A percentile compares a stretch with the other conserved stretches of the same genome.
These are phyloP conservation scores for Ceratobasidium sp. DNA, from an alignment of 1,284 basidiomycete genomes.

Conservation along the genomic window DNA sequence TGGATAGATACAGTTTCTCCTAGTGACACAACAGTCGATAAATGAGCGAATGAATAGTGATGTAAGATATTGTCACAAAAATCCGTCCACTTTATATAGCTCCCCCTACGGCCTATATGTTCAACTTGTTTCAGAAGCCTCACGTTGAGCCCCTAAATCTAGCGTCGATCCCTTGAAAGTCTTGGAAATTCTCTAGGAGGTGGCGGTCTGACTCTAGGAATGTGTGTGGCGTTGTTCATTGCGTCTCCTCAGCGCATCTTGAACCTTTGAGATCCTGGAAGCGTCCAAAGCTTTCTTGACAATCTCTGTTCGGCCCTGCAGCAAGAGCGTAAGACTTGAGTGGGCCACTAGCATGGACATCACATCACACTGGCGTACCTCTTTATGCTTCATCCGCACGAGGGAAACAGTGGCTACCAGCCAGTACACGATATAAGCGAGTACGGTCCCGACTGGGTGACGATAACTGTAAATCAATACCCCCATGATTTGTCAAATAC, in stretches of 20 bases:
- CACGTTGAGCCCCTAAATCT: too few species aligned
- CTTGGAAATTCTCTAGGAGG: conserved; percentile 7
- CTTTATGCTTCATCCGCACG: conserved; percentile 74
- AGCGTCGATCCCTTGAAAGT: too few species aligned
- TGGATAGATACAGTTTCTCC: too few species aligned
- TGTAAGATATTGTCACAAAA: too few species aligned
- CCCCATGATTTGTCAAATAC: not conserved
- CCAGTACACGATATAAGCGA: conserved; percentile 86
- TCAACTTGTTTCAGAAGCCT: too few species aligned
- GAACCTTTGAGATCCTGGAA: conserved; percentile 12
- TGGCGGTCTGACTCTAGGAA: conserved; percentile 5
- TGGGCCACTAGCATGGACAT: not conserved
- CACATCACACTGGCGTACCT: conserved; percentile 53
- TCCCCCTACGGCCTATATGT: too few species aligned
- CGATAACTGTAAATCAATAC: conserved; percentile 54
- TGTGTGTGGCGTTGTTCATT: not conserved
- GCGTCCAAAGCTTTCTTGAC: conserved; percentile 4
- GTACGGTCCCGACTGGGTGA: conserved; percentile 69
- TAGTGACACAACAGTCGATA: too few species aligned
- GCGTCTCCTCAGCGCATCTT: not conserved
- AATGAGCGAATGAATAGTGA: too few species aligned
- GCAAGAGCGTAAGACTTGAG: too few species aligned
- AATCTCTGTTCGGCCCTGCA: conserved; percentile 21
- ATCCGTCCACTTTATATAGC: too few species aligned
- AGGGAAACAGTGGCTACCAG: conserved; percentile 71